Percentiles rank a stretch among this genome's conserved stretches.
Evolutionary conservation across 345 rosid species (phyloP).

Genomic region (Pelargonium nanum): DNA sequence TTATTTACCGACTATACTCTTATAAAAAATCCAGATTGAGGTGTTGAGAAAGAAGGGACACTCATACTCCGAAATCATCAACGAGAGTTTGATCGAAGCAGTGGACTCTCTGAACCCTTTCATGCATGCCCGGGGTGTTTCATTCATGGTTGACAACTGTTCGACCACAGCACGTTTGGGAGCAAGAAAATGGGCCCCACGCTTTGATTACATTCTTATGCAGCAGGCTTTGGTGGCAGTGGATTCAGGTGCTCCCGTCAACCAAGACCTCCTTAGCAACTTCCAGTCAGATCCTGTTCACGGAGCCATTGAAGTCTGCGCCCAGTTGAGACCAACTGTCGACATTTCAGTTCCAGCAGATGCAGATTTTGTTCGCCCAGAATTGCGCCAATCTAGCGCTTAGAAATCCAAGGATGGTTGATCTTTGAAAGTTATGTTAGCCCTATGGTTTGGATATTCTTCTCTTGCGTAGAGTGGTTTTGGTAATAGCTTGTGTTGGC

Average conservation of each 20-base stretch:
- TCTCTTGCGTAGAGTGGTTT: no score
- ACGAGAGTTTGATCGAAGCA: conserved; percentile 80
- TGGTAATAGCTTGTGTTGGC: no score
- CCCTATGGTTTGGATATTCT: no score
- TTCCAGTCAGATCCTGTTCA: conserved; percentile 81
- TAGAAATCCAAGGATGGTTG: no score
- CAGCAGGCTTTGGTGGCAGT: conserved; percentile 76
- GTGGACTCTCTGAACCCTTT: conserved; percentile 96
- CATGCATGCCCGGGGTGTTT: conserved; percentile 94
- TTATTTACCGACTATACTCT: no score
- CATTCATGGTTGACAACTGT: conserved; percentile 94
- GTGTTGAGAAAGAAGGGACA: conserved; percentile 92
- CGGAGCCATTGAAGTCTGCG: conserved; percentile 78
- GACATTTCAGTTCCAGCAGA: conserved; percentile 80
- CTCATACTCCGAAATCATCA: conserved; percentile 87
- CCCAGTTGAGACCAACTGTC: conserved; percentile 72
- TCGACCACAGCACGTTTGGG: conserved; percentile 95
- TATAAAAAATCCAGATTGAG: conserved; percentile 46
- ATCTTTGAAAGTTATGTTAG: no score
- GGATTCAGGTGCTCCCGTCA: conserved; percentile 47
- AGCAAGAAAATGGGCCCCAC: conserved; percentile 92
- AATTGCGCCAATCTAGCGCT: conserved; percentile 58
- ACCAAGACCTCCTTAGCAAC: conserved; percentile 73
- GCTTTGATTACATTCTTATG: conserved; percentile 71
- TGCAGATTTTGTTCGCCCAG: conserved; percentile 92